phyloP scores from a whole-genome alignment of 345 rosid genomes.

The Trapa incisa region DNA sequence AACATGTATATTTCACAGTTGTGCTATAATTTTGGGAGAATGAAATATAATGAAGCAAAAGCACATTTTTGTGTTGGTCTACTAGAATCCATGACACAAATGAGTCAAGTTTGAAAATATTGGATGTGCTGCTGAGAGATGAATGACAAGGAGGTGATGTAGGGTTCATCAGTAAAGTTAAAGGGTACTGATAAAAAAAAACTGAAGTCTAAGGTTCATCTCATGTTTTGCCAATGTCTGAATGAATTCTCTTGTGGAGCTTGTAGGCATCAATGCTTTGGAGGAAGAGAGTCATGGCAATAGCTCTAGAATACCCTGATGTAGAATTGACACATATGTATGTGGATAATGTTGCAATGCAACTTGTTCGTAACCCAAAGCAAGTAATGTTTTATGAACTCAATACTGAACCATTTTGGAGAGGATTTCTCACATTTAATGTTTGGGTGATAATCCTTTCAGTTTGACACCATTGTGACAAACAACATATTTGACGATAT shows the following conservation, averaged over 20 bases:
- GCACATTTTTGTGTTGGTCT: background rate
- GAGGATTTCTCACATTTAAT: background rate
- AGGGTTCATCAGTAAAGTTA: background rate
- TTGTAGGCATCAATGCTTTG: constrained; percentile 82
- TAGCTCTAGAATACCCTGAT: constrained; percentile 83
- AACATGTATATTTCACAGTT: background rate
- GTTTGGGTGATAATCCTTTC: constrained; percentile 15
- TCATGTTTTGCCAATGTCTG: background rate
- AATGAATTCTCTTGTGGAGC: constrained; percentile 6
- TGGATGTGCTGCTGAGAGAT: background rate
- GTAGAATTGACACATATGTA: constrained; percentile 94
- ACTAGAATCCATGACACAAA: background rate
- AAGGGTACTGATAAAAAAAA: no score
- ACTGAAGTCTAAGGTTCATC: background rate
- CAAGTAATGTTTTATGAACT: constrained; percentile 35
- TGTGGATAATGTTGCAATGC: constrained; percentile 98
- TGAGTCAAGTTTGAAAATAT: background rate
- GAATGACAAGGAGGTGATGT: background rate
- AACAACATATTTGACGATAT: constrained; percentile 98
- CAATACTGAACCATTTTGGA: background rate
- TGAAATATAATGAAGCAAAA: background rate
- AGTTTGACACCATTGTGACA: constrained; percentile 94
- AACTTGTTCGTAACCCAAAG: constrained; percentile 89
- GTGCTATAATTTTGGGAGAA: background rate
- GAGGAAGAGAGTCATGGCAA: constrained; percentile 63